These are phyloP conservation scores for Corchorus capsularis DNA, from an alignment of 345 rosid species.

Conservation along the genomic window DNA sequence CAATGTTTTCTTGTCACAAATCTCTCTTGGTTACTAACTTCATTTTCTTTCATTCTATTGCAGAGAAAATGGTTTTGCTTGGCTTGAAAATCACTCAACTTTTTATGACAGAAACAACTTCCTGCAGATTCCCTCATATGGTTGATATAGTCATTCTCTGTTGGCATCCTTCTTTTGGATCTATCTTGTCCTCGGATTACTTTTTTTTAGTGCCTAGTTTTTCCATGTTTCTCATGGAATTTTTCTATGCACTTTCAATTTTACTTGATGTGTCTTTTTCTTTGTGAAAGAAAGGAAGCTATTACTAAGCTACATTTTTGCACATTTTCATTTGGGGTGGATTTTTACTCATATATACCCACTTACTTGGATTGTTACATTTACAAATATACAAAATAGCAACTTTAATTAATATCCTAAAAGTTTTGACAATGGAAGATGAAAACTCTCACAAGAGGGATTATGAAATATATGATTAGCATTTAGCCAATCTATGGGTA, in stretches of 20 bases:
- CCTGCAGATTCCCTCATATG: not conserved
- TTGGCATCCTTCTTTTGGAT: not conserved
- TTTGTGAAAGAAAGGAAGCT: no score
- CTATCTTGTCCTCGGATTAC: not conserved
- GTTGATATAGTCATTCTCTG: not conserved
- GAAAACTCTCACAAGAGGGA: no score
- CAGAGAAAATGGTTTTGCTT: constrained; percentile 99
- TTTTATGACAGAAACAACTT: not conserved
- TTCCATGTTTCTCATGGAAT: constrained; percentile 22
- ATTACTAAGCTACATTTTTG: no score
- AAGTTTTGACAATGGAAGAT: no score
- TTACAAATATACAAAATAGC: no score
- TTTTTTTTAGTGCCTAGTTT: constrained; percentile 7
- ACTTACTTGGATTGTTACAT: no score
- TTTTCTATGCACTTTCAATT: constrained; percentile 2
- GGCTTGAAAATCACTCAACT: constrained; percentile 20
- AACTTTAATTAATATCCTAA: no score
- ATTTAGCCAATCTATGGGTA: no score
- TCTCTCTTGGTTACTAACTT: not conserved
- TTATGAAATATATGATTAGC: no score
- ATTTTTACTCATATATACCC: no score
- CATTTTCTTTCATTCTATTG: constrained; percentile 4
- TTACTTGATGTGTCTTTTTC: no score
- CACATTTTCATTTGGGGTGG: no score
- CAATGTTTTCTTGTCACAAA: not conserved